Conservation (phyloP, 345 rosid species). For the Zanthoxylum bungeanum region DNA sequence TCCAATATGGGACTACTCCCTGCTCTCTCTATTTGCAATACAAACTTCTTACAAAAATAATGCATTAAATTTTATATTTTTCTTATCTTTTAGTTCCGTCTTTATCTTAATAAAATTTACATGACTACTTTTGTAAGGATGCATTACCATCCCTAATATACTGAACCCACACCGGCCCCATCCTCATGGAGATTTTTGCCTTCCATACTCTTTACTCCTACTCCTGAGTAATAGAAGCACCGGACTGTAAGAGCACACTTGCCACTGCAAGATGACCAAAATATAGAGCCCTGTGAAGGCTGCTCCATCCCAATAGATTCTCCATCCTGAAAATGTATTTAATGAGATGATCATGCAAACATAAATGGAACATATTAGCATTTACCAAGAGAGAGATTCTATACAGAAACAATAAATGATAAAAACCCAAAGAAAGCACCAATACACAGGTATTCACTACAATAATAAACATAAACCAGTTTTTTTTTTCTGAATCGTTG, state of each 20-base stretch:
- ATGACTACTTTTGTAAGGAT: conserved; percentile 81
- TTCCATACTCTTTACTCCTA: too few relatives aligned
- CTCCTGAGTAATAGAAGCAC: conserved; percentile 70
- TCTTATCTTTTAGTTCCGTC: too few relatives aligned
- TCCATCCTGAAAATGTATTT: conserved; percentile 74
- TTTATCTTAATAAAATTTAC: too few relatives aligned
- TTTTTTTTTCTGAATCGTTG: too few relatives aligned
- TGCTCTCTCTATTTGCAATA: too few relatives aligned
- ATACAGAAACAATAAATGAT: neutral
- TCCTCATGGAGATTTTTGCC: too few relatives aligned
- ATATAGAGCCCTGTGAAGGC: conserved; percentile 95
- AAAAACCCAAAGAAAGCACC: too few relatives aligned
- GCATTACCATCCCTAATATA: conserved; percentile 95
- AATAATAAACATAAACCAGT: neutral
- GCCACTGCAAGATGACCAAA: conserved; percentile 99
- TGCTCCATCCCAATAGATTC: conserved; percentile 99
- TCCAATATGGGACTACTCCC: too few relatives aligned
- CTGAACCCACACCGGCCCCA: too few relatives aligned
- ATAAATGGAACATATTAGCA: neutral
- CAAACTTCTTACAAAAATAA: too few relatives aligned
- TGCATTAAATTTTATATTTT: too few relatives aligned
- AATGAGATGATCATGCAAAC: conserved; percentile 2
- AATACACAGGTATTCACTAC: too few relatives aligned
- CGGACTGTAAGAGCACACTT: conserved; percentile 69
- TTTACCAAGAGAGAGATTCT: neutral